A percentile compares a stretch with the other conserved stretches of the same genome.
phyloP scores from a whole-genome alignment of 352 stramenopile species.

The Phytophthora quininea region DNA sequence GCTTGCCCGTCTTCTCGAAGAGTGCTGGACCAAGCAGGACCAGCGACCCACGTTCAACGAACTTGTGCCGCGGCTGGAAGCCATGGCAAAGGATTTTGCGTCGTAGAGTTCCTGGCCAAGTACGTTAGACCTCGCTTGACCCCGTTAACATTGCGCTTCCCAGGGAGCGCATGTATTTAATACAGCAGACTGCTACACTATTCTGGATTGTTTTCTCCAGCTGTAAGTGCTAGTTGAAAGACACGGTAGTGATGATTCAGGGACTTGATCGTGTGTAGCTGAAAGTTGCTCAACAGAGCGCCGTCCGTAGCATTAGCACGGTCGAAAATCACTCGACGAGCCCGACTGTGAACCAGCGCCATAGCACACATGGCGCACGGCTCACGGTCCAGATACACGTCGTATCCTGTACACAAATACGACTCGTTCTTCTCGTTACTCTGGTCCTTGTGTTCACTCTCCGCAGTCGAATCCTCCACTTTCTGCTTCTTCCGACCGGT shows the following conservation, averaged over 20 bases:
- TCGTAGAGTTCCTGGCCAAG: constrained; percentile 14
- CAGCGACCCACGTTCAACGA: constrained; percentile 83
- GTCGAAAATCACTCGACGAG: constrained; percentile 81
- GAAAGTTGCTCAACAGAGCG: constrained; percentile 63
- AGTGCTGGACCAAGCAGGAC: constrained; percentile 88
- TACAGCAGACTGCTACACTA: constrained; percentile 15
- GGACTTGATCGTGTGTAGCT: constrained; percentile 84
- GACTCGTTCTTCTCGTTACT: constrained; percentile 42
- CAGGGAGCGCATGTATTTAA: constrained; percentile 25
- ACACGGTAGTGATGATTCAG: constrained; percentile 91
- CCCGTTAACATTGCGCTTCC: not conserved
- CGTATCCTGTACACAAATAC: constrained; percentile 91
- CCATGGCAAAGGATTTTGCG: constrained; percentile 79
- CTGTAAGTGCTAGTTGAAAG: constrained; percentile 54
- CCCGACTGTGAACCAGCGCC: constrained; percentile 88
- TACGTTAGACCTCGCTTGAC: constrained; percentile 5
- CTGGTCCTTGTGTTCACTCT: constrained; percentile 1
- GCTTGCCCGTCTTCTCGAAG: constrained; percentile 66
- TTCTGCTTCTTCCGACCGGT: constrained; percentile 47
- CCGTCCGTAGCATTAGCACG: constrained; percentile 58
- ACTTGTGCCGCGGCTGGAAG: constrained; percentile 79
- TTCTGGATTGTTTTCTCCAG: not conserved
- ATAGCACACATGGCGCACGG: constrained; percentile 91
- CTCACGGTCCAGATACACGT: constrained; percentile 86
- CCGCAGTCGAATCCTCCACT: constrained; percentile 7